Percentiles rank a stretch among this genome's conserved stretches.
Evolutionary conservation across 495 filamentous ascomycete species (phyloP).

Genomic region (Talaromyces trachyspermus): DNA sequence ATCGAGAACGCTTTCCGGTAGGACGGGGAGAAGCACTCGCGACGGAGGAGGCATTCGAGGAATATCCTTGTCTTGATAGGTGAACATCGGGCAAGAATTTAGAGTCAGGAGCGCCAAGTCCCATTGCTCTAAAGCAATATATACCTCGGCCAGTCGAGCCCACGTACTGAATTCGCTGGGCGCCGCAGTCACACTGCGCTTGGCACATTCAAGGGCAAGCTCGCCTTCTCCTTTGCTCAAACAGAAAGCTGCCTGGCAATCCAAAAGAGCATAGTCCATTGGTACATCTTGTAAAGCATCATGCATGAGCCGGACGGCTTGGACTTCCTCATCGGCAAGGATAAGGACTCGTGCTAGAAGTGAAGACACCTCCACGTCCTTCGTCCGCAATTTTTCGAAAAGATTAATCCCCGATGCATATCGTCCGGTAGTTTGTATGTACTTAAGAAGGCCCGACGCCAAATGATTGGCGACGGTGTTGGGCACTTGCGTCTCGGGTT

Average conservation of each 20-base stretch:
- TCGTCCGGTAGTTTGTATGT: constrained; percentile 91
- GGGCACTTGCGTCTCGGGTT: constrained; percentile 94
- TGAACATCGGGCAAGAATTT: constrained; percentile 99
- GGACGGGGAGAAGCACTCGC: constrained; percentile 75
- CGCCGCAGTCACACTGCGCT: constrained; percentile 86
- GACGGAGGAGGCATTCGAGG: constrained; percentile 88
- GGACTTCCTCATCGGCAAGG: constrained; percentile 91
- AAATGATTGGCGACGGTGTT: constrained; percentile 97
- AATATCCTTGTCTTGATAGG: constrained; percentile 95
- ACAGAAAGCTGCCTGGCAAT: constrained; percentile 90
- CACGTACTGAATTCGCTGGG: constrained; percentile 97
- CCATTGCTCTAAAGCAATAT: constrained; percentile 88
- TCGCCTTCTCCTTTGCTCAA: constrained; percentile 76
- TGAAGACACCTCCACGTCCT: constrained; percentile 89
- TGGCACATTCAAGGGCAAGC: constrained; percentile 87
- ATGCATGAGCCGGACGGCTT: constrained; percentile 80
- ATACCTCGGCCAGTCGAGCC: constrained; percentile 89
- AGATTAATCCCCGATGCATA: constrained; percentile 96
- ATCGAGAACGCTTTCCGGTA: constrained; percentile 85
- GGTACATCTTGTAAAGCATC: constrained; percentile 83
- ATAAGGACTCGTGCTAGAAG: constrained; percentile 83
- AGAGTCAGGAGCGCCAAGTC: constrained; percentile 86
- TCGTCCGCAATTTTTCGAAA: constrained; percentile 88
- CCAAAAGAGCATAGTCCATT: constrained; percentile 92
- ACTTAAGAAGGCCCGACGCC: constrained; percentile 84